Percentiles rank a stretch among this genome's conserved stretches.
phyloP scores from a whole-genome alignment of 1,284 basidiomycete species.

The Trichosporon asahii region DNA sequence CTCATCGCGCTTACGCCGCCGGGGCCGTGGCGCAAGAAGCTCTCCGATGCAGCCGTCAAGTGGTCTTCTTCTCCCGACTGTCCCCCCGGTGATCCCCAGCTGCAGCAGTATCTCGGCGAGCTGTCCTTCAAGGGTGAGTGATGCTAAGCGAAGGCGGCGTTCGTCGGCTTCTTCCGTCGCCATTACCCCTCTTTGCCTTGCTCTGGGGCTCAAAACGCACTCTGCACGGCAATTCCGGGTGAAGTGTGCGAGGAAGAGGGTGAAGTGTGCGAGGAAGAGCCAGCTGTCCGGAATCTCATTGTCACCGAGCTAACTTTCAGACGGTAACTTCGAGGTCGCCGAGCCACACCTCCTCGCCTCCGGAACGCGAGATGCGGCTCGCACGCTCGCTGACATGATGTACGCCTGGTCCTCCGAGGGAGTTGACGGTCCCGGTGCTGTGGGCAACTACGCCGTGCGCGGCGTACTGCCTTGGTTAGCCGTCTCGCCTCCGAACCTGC shows the following conservation, averaged over 20 bases:
- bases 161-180: too few relatives aligned
- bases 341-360: constrained; percentile 77
- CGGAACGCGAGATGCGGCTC: constrained; percentile 80
- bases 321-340: constrained; percentile 67
- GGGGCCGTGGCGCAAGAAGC: constrained; percentile 55
- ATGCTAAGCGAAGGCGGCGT: neutral
- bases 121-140: constrained; percentile 75
- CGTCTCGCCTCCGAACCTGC: constrained; percentile 77
- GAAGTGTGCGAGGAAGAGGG: too few relatives aligned
- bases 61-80: constrained; percentile 77
- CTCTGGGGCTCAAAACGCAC: too few relatives aligned
- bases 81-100: constrained; percentile 75
- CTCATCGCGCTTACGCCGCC: constrained; percentile 53
- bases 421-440: constrained; percentile 45
- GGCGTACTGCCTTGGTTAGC: constrained; percentile 84
- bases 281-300: too few relatives aligned
- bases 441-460: constrained; percentile 71
- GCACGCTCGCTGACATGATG: constrained; percentile 77
- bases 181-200: too few relatives aligned
- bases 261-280: too few relatives aligned
- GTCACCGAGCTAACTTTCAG: constrained; percentile 52
- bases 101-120: constrained; percentile 84
- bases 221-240: too few relatives aligned
- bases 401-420: constrained; percentile 64
- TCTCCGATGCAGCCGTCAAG: constrained; percentile 53